phyloP scores from a whole-genome alignment of 345 rosid genomes.

The Salix viminalis region DNA sequence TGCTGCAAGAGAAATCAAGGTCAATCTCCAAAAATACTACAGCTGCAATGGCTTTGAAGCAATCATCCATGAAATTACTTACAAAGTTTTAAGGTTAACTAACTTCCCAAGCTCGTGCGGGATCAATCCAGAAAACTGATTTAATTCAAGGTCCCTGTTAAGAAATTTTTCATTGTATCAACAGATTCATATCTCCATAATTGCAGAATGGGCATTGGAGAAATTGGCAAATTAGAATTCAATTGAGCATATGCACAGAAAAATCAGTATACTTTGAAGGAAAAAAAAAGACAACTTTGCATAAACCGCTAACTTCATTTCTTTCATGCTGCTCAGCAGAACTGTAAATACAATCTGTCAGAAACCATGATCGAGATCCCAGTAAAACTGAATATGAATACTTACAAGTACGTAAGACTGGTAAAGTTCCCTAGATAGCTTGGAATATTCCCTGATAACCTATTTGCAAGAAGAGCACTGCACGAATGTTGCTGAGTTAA shows the following conservation, averaged over 20 bases:
- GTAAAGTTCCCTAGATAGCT: slow-evolving; percentile 41
- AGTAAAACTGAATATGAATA: slow-evolving; percentile 3
- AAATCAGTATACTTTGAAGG: background rate
- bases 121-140: slow-evolving; percentile 48
- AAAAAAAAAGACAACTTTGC: background rate
- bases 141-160: slow-evolving; percentile 48
- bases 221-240: background rate
- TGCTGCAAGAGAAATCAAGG: background rate
- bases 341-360: background rate
- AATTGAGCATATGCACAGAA: background rate
- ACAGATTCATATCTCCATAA: background rate
- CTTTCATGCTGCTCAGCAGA: too few relatives aligned
- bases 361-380: background rate
- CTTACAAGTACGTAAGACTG: slow-evolving; percentile 47
- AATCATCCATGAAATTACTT: slow-evolving; percentile 16
- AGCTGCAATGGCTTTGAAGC: background rate
- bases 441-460: slow-evolving; percentile 52
- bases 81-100: slow-evolving; percentile 39
- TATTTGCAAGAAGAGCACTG: slow-evolving; percentile 53
- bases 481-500: background rate
- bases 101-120: slow-evolving; percentile 55
- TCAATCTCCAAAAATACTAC: slow-evolving; percentile 1
- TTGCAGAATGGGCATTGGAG: background rate
- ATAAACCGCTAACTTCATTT: too few relatives aligned
- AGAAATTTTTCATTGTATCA: background rate